phyloP scores from a whole-genome alignment of 169 alveolate species.

The Fabrea salina region DNA sequence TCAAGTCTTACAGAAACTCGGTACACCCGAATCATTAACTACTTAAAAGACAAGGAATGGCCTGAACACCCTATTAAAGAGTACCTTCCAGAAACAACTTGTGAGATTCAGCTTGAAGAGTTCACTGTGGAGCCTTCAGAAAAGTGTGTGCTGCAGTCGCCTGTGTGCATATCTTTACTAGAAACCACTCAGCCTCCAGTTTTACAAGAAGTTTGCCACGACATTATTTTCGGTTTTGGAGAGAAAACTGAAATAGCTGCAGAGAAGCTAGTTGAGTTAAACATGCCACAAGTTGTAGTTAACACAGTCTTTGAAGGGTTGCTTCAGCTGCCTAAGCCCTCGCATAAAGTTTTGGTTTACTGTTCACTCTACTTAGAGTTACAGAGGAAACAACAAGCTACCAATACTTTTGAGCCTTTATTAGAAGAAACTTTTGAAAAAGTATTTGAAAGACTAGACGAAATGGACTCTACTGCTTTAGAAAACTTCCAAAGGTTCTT shows the following conservation, averaged over 20 bases:
- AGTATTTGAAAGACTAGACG: neutral
- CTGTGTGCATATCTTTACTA: too few species aligned
- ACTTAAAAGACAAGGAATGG: too few species aligned
- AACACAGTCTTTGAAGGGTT: neutral
- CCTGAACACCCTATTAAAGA: too few species aligned
- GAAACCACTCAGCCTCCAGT: neutral
- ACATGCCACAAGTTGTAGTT: neutral
- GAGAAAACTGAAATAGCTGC: neutral
- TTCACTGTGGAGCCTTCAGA: too few species aligned
- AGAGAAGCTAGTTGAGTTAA: neutral
- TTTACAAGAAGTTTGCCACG: neutral
- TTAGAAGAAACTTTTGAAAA: neutral
- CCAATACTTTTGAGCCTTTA: neutral
- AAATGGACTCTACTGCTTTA: neutral
- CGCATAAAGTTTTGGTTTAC: neutral
- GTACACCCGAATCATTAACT: too few species aligned
- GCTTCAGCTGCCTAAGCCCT: neutral
- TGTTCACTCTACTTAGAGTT: neutral
- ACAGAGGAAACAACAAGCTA: neutral
- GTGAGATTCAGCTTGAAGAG: too few species aligned
- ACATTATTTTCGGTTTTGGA: neutral
- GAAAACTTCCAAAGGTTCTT: constrained; percentile 8
- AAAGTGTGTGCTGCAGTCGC: too few species aligned
- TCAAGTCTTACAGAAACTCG: too few species aligned
- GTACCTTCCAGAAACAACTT: too few species aligned